Evolutionary conservation across 139 green algal species (phyloP).

Genomic region (Pleodorina starrii): DNA sequence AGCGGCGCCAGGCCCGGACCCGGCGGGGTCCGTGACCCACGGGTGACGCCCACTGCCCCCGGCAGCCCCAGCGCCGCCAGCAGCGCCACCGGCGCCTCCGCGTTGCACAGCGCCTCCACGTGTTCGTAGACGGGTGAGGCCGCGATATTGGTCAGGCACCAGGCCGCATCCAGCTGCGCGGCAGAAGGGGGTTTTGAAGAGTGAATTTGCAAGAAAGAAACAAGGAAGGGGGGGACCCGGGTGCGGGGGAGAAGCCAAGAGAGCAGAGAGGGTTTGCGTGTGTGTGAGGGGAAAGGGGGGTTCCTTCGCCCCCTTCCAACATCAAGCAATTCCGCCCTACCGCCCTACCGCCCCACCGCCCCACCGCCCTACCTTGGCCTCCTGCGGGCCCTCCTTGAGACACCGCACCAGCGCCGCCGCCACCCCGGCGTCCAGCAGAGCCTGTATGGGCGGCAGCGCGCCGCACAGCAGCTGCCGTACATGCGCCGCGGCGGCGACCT

Average conservation of each 20-base stretch:
- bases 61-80: background rate
- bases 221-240: too few relatives aligned
- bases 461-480: conserved; percentile 1
- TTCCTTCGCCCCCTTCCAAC: too few relatives aligned
- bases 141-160: conserved; percentile 28
- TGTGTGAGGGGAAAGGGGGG: background rate
- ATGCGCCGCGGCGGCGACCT: background rate
- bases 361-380: background rate
- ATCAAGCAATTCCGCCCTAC: too few relatives aligned
- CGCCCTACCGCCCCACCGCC: too few relatives aligned
- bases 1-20: background rate
- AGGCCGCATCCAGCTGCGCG: conserved; percentile 22
- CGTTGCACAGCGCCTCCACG: conserved; percentile 9
- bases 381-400: background rate
- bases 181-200: too few relatives aligned
- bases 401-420: conserved; percentile 3
- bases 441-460: background rate
- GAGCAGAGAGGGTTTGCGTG: background rate
- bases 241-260: too few relatives aligned
- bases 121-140: background rate
- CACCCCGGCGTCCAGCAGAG: background rate
- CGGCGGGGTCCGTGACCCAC: too few relatives aligned
- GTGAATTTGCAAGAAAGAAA: too few relatives aligned
- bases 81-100: background rate
- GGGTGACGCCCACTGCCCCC: too few relatives aligned